Evolutionary conservation across 2,329 filamentous ascomycete genomes (phyloP), one percentile per base, ranked within the genome.

Genomic region (Hymenoscyphus occultus): DNA sequence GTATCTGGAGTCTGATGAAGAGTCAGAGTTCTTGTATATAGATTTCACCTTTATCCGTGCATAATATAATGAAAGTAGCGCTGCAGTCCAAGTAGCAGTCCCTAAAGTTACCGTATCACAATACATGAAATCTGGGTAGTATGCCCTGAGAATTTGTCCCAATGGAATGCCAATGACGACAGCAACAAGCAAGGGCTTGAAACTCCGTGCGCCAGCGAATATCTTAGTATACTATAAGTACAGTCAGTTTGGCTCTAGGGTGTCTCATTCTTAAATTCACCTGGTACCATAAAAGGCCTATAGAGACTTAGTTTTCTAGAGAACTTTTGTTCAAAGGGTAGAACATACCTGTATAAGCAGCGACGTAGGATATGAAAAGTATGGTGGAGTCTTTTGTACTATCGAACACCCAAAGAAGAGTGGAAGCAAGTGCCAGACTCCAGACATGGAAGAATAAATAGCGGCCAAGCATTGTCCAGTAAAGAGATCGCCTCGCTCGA

Each of bases 391-490:
- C 56, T 35, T 56, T 62, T 6, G 56, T 77, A 65, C 80, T 76
- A 2, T 79, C 80, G 69, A 84, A 83, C 9, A 79, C 77, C 81
- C 82, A 84, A 6, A 84, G 74, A n/a, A 85, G 74, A 28, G 78
- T 76, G 14, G 81, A 74, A 10, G 80, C 79, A n/a, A 84, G 61
- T 2, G 81, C 79, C 56, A 85, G 73, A 64, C 80, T 80, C 82
- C 82, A 85, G 0, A 82, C 77, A 70, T 84, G 82, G 69, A 81
- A 79, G 31, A 80, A 74, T 45, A 84, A 74, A 68, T 82, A 84
- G 63, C 77, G 80, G 48, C 76, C 74, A 2, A 85, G 76, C 2
- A 80, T 83, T 35, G 72, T 78, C 79, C 82, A 82, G 71, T 86
- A 86, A 19, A 64, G 62, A 39, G 0, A 84, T 74, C 59, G 75